Conservation (phyloP, 768 basidiomycete species). For the Lactarius psammicola region DNA sequence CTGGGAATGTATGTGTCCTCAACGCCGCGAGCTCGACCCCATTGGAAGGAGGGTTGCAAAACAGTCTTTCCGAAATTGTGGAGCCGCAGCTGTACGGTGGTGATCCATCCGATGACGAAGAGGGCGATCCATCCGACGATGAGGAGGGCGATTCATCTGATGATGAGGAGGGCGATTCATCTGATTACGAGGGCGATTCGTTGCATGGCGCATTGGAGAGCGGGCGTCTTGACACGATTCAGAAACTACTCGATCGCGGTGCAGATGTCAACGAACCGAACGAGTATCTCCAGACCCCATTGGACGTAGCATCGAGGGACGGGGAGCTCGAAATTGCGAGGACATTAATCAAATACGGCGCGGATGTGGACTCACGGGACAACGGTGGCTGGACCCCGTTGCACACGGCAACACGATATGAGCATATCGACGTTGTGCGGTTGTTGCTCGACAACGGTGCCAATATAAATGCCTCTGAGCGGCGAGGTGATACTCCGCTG, state of each 20-base stretch:
- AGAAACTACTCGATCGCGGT: not conserved
- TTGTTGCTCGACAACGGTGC: constrained; percentile 3
- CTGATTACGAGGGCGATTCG: not conserved
- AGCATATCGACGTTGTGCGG: not conserved
- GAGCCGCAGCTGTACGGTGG: not conserved
- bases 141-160: not conserved
- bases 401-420: not conserved
- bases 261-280: not conserved
- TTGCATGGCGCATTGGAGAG: not conserved
- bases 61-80: not conserved
- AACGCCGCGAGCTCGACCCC: not conserved
- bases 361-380: not conserved
- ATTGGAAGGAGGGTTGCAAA: not conserved
- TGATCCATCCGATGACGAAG: no score
- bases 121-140: not conserved
- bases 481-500: not conserved
- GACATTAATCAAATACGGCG: not conserved
- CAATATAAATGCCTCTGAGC: not conserved
- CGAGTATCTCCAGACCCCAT: not conserved
- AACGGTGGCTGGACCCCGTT: not conserved
- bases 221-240: not conserved
- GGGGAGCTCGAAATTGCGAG: not conserved
- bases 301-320: not conserved
- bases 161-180: not conserved
- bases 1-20: not conserved